Evolutionary conservation across 257 asterid species (phyloP).

Genomic region (Solanum bukasovii): DNA sequence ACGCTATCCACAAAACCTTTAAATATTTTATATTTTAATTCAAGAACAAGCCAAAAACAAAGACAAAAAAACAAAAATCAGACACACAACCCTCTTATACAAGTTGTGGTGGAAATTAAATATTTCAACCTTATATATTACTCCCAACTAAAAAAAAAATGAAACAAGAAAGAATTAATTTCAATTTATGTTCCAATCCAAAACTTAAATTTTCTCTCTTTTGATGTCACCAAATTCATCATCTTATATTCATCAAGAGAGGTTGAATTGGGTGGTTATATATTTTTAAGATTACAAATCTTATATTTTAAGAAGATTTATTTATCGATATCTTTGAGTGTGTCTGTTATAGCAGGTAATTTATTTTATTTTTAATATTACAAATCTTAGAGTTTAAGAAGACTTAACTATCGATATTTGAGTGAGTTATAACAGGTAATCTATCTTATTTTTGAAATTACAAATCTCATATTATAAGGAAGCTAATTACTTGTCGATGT

Average conservation of each 20-base stretch:
- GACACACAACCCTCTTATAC: background rate
- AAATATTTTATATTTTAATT: background rate
- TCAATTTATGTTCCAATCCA: background rate
- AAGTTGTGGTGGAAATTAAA: conserved; percentile 54
- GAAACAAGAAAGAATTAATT: background rate
- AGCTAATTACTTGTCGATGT: too few species aligned
- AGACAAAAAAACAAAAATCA: conserved; percentile 32
- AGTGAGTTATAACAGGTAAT: background rate
- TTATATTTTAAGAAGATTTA: too few species aligned
- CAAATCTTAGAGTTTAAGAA: background rate
- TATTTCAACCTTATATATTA: background rate
- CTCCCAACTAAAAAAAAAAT: background rate
- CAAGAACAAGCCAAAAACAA: conserved; percentile 25
- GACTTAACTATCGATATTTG: background rate
- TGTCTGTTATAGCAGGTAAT: too few species aligned
- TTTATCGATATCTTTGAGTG: too few species aligned
- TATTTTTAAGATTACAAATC: background rate
- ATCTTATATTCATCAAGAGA: background rate
- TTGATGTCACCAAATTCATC: background rate
- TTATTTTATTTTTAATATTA: background rate
- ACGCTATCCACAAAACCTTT: conserved; percentile 44
- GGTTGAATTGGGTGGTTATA: background rate
- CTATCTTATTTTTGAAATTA: too few species aligned
- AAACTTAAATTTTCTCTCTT: background rate
- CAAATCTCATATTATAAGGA: too few species aligned